phyloP scores from a whole-genome alignment of 441 rosid genomes.

The Brassica balearica region DNA sequence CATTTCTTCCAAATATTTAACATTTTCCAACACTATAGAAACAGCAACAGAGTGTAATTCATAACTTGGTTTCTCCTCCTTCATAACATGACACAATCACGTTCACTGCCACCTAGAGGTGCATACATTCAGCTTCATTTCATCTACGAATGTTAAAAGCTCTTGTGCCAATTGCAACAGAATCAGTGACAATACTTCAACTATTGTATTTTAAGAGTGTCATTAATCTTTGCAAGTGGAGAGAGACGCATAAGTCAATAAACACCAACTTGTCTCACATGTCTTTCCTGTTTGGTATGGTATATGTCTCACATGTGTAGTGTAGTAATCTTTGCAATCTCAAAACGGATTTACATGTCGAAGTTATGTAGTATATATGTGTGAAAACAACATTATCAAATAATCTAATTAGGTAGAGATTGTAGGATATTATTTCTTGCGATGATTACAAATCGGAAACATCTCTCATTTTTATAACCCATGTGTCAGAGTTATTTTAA shows the following conservation, averaged over 20 bases:
- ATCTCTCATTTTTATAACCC: conserved; percentile 33
- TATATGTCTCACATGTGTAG: conserved; percentile 40
- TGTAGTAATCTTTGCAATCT: conserved; percentile 23
- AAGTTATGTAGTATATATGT: background rate
- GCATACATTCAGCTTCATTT: background rate
- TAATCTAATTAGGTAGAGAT: conserved; percentile 34
- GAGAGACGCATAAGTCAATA: conserved; percentile 37
- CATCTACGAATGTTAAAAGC: background rate
- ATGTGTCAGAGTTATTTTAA: conserved; percentile 31
- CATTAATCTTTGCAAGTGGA: conserved; percentile 38
- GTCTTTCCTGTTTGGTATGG: conserved; percentile 39
- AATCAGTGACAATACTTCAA: conserved; percentile 13
- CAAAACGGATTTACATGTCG: conserved; percentile 38
- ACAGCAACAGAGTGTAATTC: background rate
- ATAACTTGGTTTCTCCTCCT: background rate
- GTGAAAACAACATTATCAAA: conserved; percentile 13
- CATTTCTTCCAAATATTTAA: background rate
- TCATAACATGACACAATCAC: conserved; percentile 10
- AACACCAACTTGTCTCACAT: conserved; percentile 41
- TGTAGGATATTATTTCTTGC: conserved; percentile 18
- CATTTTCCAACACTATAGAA: conserved; percentile 4
- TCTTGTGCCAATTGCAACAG: conserved; percentile 12
- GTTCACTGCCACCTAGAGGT: background rate
- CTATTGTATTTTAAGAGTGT: conserved; percentile 24
- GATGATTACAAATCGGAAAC: conserved; percentile 30